A percentile compares a stretch with the other conserved stretches of the same genome.
Evolutionary conservation across 2,329 filamentous ascomycete species (phyloP).

Genomic region (Aspergillus jensenii): DNA sequence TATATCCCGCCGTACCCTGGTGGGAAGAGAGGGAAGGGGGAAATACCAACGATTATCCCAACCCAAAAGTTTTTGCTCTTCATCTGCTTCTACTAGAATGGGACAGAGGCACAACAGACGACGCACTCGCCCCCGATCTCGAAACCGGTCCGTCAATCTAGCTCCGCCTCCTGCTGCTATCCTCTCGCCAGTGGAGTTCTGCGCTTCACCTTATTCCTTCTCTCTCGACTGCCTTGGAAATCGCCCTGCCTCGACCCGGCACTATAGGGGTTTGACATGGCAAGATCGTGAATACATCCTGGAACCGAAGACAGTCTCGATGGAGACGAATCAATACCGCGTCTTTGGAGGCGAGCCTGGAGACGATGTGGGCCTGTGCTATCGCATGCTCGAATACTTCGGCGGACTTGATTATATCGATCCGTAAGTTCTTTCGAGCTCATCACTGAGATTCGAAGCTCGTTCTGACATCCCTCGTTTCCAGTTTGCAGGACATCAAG

Average conservation of each 20-base stretch:
- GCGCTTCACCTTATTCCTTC: slow-evolving; percentile 9
- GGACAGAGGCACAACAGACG: slow-evolving; percentile 50
- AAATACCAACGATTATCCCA: slow-evolving; percentile 7
- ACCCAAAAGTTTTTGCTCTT: slow-evolving; percentile 12
- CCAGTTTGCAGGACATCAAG: slow-evolving; percentile 19
- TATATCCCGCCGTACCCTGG: slow-evolving; percentile 2
- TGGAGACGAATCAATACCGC: slow-evolving; percentile 45
- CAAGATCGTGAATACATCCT: slow-evolving; percentile 35
- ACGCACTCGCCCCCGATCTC: slow-evolving; percentile 43
- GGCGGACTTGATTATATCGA: slow-evolving; percentile 51
- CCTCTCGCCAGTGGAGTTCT: slow-evolving; percentile 17
- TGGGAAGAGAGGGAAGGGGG: slow-evolving; percentile 3
- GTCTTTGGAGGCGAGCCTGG: slow-evolving; percentile 47
- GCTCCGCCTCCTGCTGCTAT: slow-evolving; percentile 20
- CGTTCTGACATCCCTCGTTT: slow-evolving; percentile 1
- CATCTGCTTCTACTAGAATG: slow-evolving; percentile 33
- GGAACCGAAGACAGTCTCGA: slow-evolving; percentile 27
- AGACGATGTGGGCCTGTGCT: slow-evolving; percentile 46
- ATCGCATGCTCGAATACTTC: slow-evolving; percentile 52
- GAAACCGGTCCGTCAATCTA: slow-evolving; percentile 30
- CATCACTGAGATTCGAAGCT: neutral
- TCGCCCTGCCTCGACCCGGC: slow-evolving; percentile 41
- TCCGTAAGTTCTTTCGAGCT: slow-evolving; percentile 29
- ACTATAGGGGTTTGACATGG: slow-evolving; percentile 42
- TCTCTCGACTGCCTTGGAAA: slow-evolving; percentile 25